A percentile compares a stretch with the other conserved stretches of the same genome.
Conservation (phyloP, 345 rosid genomes). For the Clarkia xantiana region DNA sequence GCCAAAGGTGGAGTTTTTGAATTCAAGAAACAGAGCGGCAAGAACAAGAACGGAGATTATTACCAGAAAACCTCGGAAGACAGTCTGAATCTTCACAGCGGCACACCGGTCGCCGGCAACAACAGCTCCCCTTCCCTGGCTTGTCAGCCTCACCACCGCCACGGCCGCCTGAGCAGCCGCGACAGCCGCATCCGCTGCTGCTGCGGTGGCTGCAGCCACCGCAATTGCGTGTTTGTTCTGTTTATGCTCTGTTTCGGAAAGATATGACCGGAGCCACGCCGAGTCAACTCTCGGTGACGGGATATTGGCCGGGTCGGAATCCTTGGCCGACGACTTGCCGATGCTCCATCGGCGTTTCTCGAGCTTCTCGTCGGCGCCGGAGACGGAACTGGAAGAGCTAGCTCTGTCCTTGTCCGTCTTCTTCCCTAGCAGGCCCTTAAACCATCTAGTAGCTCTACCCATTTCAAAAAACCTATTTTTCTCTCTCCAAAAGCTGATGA, state of each 20-base stretch:
- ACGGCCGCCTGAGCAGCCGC: conserved; percentile 49
- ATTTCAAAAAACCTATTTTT: conserved; percentile 11
- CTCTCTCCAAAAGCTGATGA: neutral
- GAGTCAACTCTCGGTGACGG: conserved; percentile 8
- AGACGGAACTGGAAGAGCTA: conserved; percentile 14
- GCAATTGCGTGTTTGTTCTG: conserved; percentile 56
- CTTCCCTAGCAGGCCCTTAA: conserved; percentile 50
- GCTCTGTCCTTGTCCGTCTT: conserved; percentile 29
- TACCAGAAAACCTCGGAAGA: conserved; percentile 64
- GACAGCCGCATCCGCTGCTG: conserved; percentile 52
- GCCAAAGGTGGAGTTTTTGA: too few relatives aligned
- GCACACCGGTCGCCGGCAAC: conserved; percentile 29
- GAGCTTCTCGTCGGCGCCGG: conserved; percentile 15
- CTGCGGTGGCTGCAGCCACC: conserved; percentile 42
- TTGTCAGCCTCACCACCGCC: conserved; percentile 41
- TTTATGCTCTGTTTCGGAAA: conserved; percentile 33
- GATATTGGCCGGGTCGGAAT: neutral
- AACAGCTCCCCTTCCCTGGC: conserved; percentile 29
- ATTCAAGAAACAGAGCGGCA: too few relatives aligned
- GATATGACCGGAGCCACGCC: conserved; percentile 29
- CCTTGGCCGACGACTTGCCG: conserved; percentile 28
- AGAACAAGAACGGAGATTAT: conserved; percentile 2
- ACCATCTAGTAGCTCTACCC: conserved; percentile 68
- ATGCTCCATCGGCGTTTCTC: conserved; percentile 50
- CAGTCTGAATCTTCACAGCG: conserved; percentile 42